These are phyloP conservation scores for Eragrostis nindensis DNA, from an alignment of 176 grass and related monocot genomes.

Conservation along the genomic window DNA sequence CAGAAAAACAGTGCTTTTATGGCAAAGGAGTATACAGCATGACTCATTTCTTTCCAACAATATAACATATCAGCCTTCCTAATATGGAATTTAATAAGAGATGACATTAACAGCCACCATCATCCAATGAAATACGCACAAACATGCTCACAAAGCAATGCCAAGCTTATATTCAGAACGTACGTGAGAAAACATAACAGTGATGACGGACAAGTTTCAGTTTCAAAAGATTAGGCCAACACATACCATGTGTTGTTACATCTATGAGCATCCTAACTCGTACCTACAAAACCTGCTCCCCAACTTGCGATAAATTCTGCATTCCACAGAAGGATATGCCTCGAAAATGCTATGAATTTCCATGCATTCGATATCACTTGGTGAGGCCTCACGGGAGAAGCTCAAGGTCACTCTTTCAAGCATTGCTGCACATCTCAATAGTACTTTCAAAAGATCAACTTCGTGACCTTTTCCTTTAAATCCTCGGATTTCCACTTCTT, in stretches of 20 bases:
- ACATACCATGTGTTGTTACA: not conserved
- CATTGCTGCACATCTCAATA: not conserved
- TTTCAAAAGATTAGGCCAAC: not conserved
- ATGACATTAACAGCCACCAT: not conserved
- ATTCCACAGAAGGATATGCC: constrained; percentile 9
- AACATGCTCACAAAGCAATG: not conserved
- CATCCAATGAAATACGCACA: not conserved
- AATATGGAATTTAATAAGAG: not conserved
- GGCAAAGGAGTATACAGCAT: not conserved
- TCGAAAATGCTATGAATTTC: not conserved
- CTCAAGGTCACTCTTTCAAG: constrained; percentile 16
- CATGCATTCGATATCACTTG: constrained; percentile 8
- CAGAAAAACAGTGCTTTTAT: not conserved
- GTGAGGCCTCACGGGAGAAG: not conserved
- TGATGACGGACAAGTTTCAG: not conserved
- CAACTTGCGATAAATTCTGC: not conserved
- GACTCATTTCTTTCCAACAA: not conserved
- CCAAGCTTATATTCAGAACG: not conserved
- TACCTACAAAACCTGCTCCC: not conserved
- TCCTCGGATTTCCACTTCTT: constrained; percentile 11
- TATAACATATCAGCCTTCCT: not conserved
- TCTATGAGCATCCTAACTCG: not conserved
- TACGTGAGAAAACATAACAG: not conserved
- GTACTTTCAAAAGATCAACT: constrained; percentile 22
- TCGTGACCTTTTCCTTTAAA: constrained; percentile 10